Conservation (phyloP, 805 yeast species). For the Millerago galiae region DNA sequence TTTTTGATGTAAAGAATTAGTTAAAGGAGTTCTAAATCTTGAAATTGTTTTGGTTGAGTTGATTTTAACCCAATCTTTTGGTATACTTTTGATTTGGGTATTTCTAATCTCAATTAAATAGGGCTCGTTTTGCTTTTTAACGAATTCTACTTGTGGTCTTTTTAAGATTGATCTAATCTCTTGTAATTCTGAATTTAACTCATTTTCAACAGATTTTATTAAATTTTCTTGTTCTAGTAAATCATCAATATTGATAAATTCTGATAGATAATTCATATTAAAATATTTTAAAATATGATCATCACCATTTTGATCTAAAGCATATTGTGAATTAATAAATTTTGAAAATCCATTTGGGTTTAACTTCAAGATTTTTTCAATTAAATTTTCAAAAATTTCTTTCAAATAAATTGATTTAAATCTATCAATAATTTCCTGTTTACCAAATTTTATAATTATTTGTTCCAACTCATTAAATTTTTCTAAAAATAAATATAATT, state of each 20-base stretch:
- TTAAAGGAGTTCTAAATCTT: constrained; percentile 64
- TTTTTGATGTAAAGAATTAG: constrained; percentile 42
- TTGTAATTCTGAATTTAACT: constrained; percentile 48
- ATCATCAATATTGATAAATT: constrained; percentile 17
- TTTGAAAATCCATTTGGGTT: constrained; percentile 31
- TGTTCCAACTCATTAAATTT: constrained; percentile 30
- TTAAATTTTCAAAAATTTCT: constrained; percentile 32
- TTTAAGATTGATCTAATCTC: constrained; percentile 39
- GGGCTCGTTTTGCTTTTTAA: constrained; percentile 56
- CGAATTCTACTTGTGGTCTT: constrained; percentile 51
- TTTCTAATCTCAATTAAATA: constrained; percentile 73
- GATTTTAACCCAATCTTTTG: constrained; percentile 71
- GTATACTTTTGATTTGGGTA: constrained; percentile 44
- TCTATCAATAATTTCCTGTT: constrained; percentile 19
- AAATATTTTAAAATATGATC: constrained; percentile 41
- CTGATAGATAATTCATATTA: constrained; percentile 27
- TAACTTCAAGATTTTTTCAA: constrained; percentile 26
- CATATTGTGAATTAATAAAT: constrained; percentile 44
- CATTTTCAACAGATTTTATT: constrained; percentile 34
- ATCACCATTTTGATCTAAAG: constrained; percentile 45
- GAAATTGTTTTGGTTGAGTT: constrained; percentile 63
- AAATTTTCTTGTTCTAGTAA: constrained; percentile 32
- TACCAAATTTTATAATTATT: constrained; percentile 24
- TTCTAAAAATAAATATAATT: constrained; percentile 47
- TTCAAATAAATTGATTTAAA: constrained; percentile 30